phyloP scores from a whole-genome alignment of 1,284 basidiomycete species.

The Moesziomyces sp. region DNA sequence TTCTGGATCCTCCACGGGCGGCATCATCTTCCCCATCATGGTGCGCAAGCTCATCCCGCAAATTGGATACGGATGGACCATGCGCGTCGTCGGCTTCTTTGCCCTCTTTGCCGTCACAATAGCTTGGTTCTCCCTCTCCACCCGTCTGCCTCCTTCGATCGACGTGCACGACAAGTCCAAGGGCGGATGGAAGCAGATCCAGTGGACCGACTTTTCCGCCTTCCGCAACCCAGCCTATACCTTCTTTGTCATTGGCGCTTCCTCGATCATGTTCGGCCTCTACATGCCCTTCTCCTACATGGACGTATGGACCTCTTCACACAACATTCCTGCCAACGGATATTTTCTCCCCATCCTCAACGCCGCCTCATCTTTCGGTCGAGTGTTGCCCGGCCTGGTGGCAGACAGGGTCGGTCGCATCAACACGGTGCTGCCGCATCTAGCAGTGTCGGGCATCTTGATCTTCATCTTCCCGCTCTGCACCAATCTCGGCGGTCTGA shows the following conservation, averaged over 20 bases:
- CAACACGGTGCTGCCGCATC: conserved; percentile 66
- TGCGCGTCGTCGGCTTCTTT: conserved; percentile 54
- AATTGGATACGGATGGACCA: conserved; percentile 54
- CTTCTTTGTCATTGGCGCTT: conserved; percentile 36
- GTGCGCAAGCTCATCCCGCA: conserved; percentile 33
- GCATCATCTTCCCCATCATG: conserved; percentile 59
- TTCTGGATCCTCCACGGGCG: conserved; percentile 51
- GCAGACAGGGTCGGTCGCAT: conserved; percentile 66
- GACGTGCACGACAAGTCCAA: conserved; percentile 40
- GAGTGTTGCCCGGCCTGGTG: conserved; percentile 64
- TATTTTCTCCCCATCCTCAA: conserved; percentile 59
- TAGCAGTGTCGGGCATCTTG: conserved; percentile 54
- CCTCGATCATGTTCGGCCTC: conserved; percentile 51
- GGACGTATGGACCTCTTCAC: conserved; percentile 36
- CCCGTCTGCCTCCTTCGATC: conserved; percentile 41
- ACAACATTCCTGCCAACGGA: conserved; percentile 27
- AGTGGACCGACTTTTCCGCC: conserved; percentile 35
- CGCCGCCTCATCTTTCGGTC: conserved; percentile 60
- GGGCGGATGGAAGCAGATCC: conserved; percentile 44
- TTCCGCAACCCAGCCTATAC: conserved; percentile 47
- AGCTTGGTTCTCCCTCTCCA: conserved; percentile 42
- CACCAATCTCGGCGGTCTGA: conserved; percentile 27
- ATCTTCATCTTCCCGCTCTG: conserved; percentile 52
- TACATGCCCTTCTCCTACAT: conserved; percentile 54
- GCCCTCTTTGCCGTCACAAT: conserved; percentile 31